These are phyloP conservation scores for Chrysosphaeria jannelii DNA, from an alignment of 2,329 filamentous ascomycete genomes.

Conservation along the genomic window DNA sequence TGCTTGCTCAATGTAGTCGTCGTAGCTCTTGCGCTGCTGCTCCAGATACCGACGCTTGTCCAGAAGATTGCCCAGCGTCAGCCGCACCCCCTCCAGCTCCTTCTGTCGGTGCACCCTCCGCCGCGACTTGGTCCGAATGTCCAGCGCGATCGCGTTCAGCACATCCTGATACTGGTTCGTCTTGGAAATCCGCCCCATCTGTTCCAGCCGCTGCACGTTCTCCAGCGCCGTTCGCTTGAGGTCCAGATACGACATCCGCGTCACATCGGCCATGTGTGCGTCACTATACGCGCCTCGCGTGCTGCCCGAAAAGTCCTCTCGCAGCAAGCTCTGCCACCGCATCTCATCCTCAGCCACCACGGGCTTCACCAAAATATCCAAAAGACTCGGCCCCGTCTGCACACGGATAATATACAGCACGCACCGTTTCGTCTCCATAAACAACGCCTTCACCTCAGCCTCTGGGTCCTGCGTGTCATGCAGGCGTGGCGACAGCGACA, in stretches of 20 bases:
- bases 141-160: slow-evolving; percentile 85
- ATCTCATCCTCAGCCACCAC: slow-evolving; percentile 67
- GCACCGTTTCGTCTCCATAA: slow-evolving; percentile 95
- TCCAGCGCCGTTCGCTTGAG: slow-evolving; percentile 81
- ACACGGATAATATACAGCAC: slow-evolving; percentile 94
- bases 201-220: slow-evolving; percentile 74
- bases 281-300: slow-evolving; percentile 74
- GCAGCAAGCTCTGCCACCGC: slow-evolving; percentile 55
- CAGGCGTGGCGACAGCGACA: slow-evolving; percentile 70
- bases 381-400: slow-evolving; percentile 69
- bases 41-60: slow-evolving; percentile 81
- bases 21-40: slow-evolving; percentile 86
- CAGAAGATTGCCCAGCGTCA: slow-evolving; percentile 45
- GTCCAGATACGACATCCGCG: slow-evolving; percentile 65
- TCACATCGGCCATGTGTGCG: slow-evolving; percentile 64
- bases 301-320: slow-evolving; percentile 49
- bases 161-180: slow-evolving; percentile 90
- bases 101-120: slow-evolving; percentile 72
- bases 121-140: slow-evolving; percentile 91
- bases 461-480: slow-evolving; percentile 82
- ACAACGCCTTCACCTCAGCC: slow-evolving; percentile 67
- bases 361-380: slow-evolving; percentile 82
- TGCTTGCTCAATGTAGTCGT: slow-evolving; percentile 96
- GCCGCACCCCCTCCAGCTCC: slow-evolving; percentile 58
- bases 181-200: slow-evolving; percentile 60